phyloP scores from a whole-genome alignment of 2,329 filamentous ascomycete species.

The Colletotrichum orbiculare region DNA sequence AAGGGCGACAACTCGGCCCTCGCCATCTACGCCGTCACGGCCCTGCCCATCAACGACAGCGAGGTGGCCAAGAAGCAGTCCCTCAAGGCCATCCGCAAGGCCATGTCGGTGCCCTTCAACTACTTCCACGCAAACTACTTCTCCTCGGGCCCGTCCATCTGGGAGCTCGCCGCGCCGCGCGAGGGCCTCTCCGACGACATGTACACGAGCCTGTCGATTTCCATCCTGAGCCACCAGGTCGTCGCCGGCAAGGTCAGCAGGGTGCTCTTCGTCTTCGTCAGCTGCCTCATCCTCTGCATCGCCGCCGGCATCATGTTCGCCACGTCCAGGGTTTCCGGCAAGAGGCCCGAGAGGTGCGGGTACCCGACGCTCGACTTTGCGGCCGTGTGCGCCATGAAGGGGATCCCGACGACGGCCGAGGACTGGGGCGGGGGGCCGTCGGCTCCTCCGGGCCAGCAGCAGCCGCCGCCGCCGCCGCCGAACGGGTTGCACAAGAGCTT shows the following conservation, averaged over 20 bases:
- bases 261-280: slow-evolving; percentile 18
- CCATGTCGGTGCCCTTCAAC: slow-evolving; percentile 31
- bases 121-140: slow-evolving; percentile 33
- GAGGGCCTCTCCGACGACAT: slow-evolving; percentile 19
- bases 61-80: slow-evolving; percentile 32
- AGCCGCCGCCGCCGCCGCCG: background rate
- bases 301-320: slow-evolving; percentile 22
- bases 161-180: slow-evolving; percentile 23
- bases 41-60: slow-evolving; percentile 30
- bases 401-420: background rate
- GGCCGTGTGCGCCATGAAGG: slow-evolving; percentile 27
- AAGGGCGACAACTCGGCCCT: slow-evolving; percentile 31
- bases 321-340: slow-evolving; percentile 22
- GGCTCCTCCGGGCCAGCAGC: background rate
- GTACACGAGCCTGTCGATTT: slow-evolving; percentile 30
- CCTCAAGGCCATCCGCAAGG: slow-evolving; percentile 25
- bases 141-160: slow-evolving; percentile 11
- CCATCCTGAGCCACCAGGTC: slow-evolving; percentile 30
- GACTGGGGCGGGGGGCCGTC: slow-evolving; percentile 7
- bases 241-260: slow-evolving; percentile 29
- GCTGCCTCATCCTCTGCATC: slow-evolving; percentile 3
- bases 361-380: slow-evolving; percentile 33
- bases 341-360: slow-evolving; percentile 30
- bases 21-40: slow-evolving; percentile 34
- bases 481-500: slow-evolving; percentile 18